Evolutionary conservation across 2,329 filamentous ascomycete species (phyloP).

Genomic region (Aspergillus persii): DNA sequence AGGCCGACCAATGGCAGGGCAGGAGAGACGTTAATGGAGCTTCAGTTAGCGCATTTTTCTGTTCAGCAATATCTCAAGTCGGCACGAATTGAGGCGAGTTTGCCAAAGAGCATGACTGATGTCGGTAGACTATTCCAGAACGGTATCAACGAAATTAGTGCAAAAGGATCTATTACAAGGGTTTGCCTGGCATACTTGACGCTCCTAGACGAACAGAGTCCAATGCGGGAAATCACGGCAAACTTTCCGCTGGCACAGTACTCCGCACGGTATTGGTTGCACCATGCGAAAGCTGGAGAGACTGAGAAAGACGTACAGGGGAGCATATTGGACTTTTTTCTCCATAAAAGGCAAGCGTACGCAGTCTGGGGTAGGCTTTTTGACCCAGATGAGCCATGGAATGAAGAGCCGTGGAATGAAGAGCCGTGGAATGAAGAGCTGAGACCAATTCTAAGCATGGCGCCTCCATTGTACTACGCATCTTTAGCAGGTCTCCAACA

Average conservation of each 20-base stretch:
- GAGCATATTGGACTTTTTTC: slow-evolving; percentile 13
- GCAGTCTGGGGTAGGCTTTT: slow-evolving; percentile 7
- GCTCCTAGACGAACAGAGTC: slow-evolving; percentile 3
- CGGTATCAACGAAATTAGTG: not conserved
- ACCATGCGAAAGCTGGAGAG: slow-evolving; percentile 11
- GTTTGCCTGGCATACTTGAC: slow-evolving; percentile 16
- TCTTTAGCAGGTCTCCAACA: slow-evolving; percentile 7
- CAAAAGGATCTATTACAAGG: slow-evolving; percentile 5
- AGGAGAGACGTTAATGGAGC: slow-evolving; percentile 3
- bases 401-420: not conserved
- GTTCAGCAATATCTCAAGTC: slow-evolving; percentile 23
- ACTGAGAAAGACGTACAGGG: slow-evolving; percentile 7
- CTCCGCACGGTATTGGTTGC: slow-evolving; percentile 16
- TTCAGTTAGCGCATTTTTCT: slow-evolving; percentile 23
- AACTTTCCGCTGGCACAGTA: slow-evolving; percentile 15
- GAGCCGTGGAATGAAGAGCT: no score
- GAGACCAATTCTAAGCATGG: no score
- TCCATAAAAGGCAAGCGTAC: slow-evolving; percentile 5
- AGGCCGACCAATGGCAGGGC: not conserved
- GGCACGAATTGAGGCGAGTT: not conserved
- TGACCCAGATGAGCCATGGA: not conserved
- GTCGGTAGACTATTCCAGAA: not conserved
- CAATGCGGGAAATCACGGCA: not conserved
- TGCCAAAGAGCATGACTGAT: not conserved
- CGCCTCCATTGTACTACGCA: slow-evolving; percentile 13